A percentile compares a stretch with the other conserved stretches of the same genome.
Conservation (phyloP, 495 filamentous ascomycete species). For the Aspergillus cristatus region DNA sequence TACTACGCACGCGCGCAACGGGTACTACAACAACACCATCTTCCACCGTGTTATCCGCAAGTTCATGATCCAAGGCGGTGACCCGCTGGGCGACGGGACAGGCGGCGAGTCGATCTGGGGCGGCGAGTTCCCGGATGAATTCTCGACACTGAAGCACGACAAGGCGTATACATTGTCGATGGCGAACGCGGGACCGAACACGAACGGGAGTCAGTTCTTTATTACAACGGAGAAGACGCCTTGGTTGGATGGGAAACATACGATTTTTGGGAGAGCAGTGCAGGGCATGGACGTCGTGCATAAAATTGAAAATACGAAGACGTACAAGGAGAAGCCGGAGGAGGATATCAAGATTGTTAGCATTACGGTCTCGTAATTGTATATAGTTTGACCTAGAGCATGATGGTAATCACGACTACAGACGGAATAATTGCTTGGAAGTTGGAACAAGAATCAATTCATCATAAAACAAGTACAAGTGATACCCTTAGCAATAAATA, state of each 20-base stretch:
- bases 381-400: too few species aligned
- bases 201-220: conserved; percentile 85
- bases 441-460: too few species aligned
- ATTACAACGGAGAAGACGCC: conserved; percentile 96
- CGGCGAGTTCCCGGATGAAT: conserved; percentile 90
- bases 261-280: conserved; percentile 84
- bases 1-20: conserved; percentile 74
- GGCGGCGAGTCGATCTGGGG: conserved; percentile 98
- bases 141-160: conserved; percentile 83
- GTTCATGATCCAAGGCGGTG: conserved; percentile 94
- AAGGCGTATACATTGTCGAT: conserved; percentile 93
- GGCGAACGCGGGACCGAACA: conserved; percentile 89
- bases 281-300: conserved; percentile 93
- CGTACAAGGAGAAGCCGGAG: conserved; percentile 93
- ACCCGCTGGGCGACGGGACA: conserved; percentile 90
- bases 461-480: too few species aligned
- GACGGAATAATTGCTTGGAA: too few species aligned
- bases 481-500: too few species aligned
- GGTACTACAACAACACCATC: conserved; percentile 94
- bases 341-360: conserved; percentile 97
- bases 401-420: too few species aligned
- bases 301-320: conserved; percentile 85
- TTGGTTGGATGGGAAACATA: conserved; percentile 95
- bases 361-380: conserved; percentile 42
- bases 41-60: conserved; percentile 97